Base-by-base conservation (phyloP, 768 basidiomycete genomes). In the Hygrophorus pudorinus region DNA sequence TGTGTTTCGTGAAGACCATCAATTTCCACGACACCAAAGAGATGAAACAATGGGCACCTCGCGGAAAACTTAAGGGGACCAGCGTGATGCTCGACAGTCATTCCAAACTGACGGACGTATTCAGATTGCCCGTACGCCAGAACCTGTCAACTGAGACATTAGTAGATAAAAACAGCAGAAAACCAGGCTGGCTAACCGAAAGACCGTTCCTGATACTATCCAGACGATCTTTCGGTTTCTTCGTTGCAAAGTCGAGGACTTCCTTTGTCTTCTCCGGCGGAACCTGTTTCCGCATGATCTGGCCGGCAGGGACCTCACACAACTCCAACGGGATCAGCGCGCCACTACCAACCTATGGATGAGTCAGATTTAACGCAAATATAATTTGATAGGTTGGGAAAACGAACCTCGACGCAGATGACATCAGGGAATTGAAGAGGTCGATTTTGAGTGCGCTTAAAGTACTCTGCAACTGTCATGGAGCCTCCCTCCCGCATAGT, bases 101-200 rank as follows among this genome's bases (percentile, higher is more conserved):
- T 76, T 6, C 84, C 84, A 49, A 88, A 88, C 56, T 79, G 70
- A 33, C 73, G 70, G 28, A 88, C 75, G 49, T 84, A 86, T 58
- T 85, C 76, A 0, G 81, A 85, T 57, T 82, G 77, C 0, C 81
- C 79, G 51, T 85, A 85, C 20, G 72, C 69, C 45, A 83, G 64
- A 31, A 79, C 72, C 77, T 80, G 42, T 13, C 29, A 21, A 12
- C 16, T 41, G 37, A 33, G 28, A 7, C 24, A 44, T 46, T 37
- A 35, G 30, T 12, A 41, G 20, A 17, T 14, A 13, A 46, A 14
- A 20, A 27, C 9, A 36, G 42, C 16, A 14, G 10, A 21, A 46
- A 21, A 27, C 20, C 16, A 29, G 24, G 35, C 12, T 8, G 16
- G 51, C 57, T 28, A 55, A 81, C 80, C 39, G 66, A 63, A 27